These are phyloP conservation scores for Croton laevigatus DNA, from an alignment of 441 rosid species.

Conservation along the genomic window DNA sequence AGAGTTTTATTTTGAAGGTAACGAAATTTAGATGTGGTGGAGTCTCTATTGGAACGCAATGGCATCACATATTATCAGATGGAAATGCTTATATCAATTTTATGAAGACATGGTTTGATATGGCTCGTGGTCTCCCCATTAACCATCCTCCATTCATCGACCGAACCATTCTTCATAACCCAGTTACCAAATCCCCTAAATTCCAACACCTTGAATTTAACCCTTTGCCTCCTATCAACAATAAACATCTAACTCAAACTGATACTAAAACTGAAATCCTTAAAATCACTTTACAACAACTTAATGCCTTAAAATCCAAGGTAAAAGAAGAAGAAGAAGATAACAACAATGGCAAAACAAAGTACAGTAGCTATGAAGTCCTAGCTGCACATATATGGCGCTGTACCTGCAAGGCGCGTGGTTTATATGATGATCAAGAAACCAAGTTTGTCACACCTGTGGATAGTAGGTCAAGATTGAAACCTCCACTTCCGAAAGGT, in stretches of 20 bases:
- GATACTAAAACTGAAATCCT: not conserved
- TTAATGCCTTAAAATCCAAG: not conserved
- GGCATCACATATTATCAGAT: slow-evolving; percentile 5
- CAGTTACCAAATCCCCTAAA: not conserved
- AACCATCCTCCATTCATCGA: not conserved
- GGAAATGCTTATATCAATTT: not conserved
- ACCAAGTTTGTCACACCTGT: not conserved
- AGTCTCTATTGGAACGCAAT: slow-evolving; percentile 14
- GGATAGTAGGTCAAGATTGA: not conserved
- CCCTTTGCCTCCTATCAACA: not conserved
- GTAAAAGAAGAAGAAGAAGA: too few relatives aligned
- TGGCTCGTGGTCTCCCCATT: slow-evolving; percentile 1
- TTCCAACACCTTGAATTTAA: slow-evolving; percentile 15
- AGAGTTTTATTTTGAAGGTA: too few relatives aligned
- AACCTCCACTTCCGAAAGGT: slow-evolving; percentile 1
- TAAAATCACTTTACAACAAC: not conserved
- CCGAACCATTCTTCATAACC: not conserved
- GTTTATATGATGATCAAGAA: not conserved
- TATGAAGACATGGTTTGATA: slow-evolving; percentile 8
- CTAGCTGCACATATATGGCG: slow-evolving; percentile 15
- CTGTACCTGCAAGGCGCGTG: not conserved
- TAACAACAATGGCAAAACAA: not conserved
- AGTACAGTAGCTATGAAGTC: not conserved
- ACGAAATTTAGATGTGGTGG: slow-evolving; percentile 24
- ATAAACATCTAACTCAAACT: not conserved